Evolutionary conservation across 1,284 basidiomycete genomes (phyloP), one percentile per base, ranked within the genome.

Genomic region (Leccinum pachyderme): DNA sequence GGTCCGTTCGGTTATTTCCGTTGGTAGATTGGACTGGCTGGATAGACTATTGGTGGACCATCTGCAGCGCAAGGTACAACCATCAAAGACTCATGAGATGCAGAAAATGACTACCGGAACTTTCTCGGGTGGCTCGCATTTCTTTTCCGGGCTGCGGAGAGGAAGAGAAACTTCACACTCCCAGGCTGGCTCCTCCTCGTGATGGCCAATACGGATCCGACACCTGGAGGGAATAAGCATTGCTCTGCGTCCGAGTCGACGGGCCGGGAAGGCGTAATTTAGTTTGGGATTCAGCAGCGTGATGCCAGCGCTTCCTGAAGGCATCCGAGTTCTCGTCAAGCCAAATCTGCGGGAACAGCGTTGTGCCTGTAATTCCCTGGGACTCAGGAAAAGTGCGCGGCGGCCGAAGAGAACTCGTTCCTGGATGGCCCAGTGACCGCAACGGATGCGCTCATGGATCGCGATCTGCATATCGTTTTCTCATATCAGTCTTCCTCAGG

Each of bases 321-420:
- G 55, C 41, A 32, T 45, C 39, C 41, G 32, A 53, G 49, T 58
- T 58, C 52, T 28, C 44, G 47, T 51, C 13, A n/a, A 57, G 39
- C 60, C 47, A 53, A 59, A 55, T 59, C 22, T 59, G 51, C 47
- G 27, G 31, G 15, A 32, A 49, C 11, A 44, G 22, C 18, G 39
- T 48, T 35, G 64, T 66, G 54, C 63, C 62, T 63, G 62, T 48
- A 60, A 58, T 58, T 56, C 57, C 64, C 48, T 57, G 8, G 46
- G 49, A 56, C 33, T 45, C 48, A 66, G 53, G 58, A 66, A 54
- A 61, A 45, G 53, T 52, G 52, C 47, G 24, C 52, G 68, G 65
- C 67, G 65, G 59, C 55, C 56, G 59, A 62, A 65, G 59, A 45
- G 28, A n/a, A 18, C 41, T 52, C 49, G 65, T 67, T 61, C 68